phyloP scores from a whole-genome alignment of 176 grass and related monocot species.

The Pontederia paniculata region DNA sequence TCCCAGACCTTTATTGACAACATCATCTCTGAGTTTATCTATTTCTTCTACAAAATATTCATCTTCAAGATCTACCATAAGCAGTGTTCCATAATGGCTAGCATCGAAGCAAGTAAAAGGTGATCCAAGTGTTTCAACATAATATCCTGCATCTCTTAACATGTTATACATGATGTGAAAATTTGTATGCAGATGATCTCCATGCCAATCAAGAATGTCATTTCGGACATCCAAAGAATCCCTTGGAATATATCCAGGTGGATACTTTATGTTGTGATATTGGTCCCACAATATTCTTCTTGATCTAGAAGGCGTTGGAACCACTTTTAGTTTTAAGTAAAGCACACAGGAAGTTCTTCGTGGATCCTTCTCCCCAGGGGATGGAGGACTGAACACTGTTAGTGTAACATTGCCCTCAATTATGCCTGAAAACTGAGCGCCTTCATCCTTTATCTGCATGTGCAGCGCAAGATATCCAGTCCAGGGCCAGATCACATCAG shows the following conservation, averaged over 20 bases:
- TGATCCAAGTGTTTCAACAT: slow-evolving; percentile 84
- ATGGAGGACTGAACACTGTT: slow-evolving; percentile 49
- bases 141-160: slow-evolving; percentile 89
- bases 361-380: slow-evolving; percentile 38
- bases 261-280: slow-evolving; percentile 98
- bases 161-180: slow-evolving; percentile 97
- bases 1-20: slow-evolving; percentile 69
- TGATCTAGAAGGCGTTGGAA: slow-evolving; percentile 67
- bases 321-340: slow-evolving; percentile 69
- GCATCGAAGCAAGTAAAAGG: slow-evolving; percentile 95
- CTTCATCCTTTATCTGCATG: slow-evolving; percentile 94
- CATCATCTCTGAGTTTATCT: slow-evolving; percentile 81
- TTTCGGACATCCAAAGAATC: slow-evolving; percentile 96
- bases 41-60: slow-evolving; percentile 93
- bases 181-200: slow-evolving; percentile 93
- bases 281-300: slow-evolving; percentile 95
- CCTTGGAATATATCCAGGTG: slow-evolving; percentile 92
- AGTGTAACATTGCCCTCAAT: slow-evolving; percentile 83
- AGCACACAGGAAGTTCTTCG: slow-evolving; percentile 60
- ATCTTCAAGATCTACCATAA: slow-evolving; percentile 97
- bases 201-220: slow-evolving; percentile 99
- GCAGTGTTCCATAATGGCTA: slow-evolving; percentile 74
- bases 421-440: slow-evolving; percentile 57
- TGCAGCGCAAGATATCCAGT: slow-evolving; percentile 83
- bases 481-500: slow-evolving; percentile 95